Evolutionary conservation across 306 rosid genomes (phyloP).

Genomic region (Hippophae gyantsensis): DNA sequence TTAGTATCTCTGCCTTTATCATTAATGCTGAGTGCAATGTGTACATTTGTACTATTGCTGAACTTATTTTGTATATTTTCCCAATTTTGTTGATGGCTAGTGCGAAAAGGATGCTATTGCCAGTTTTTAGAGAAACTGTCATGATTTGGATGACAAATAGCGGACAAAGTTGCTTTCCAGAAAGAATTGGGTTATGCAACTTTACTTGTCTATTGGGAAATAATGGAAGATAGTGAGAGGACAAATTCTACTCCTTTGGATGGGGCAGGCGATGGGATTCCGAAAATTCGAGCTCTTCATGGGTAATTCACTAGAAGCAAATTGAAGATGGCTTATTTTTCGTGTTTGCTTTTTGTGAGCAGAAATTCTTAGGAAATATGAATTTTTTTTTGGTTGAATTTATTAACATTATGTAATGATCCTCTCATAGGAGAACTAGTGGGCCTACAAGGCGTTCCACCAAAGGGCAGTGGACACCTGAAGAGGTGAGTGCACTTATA

Average conservation of each 20-base stretch:
- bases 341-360: too few species aligned
- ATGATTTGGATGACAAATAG: slow-evolving; percentile 61
- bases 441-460: slow-evolving; percentile 99
- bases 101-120: slow-evolving; percentile 24
- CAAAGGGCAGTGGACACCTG: slow-evolving; percentile 94
- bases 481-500: slow-evolving; percentile 48
- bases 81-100: slow-evolving; percentile 17
- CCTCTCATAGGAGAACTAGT: slow-evolving; percentile 70
- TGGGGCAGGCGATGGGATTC: slow-evolving; percentile 35
- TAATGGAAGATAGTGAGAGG: slow-evolving; percentile 56
- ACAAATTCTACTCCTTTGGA: slow-evolving; percentile 34
- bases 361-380: slow-evolving; percentile 1
- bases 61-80: slow-evolving; percentile 8
- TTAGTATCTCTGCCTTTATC: neutral
- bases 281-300: slow-evolving; percentile 49
- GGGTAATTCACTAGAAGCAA: slow-evolving; percentile 41
- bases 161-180: slow-evolving; percentile 33
- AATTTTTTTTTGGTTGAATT: neutral
- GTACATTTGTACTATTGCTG: neutral
- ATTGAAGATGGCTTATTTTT: neutral
- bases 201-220: slow-evolving; percentile 31
- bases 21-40: neutral
- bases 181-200: slow-evolving; percentile 38
- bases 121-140: slow-evolving; percentile 31
- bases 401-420: slow-evolving; percentile 9